phyloP scores from a whole-genome alignment of 306 rosid genomes.

The Herpetospermum pedunculosum region DNA sequence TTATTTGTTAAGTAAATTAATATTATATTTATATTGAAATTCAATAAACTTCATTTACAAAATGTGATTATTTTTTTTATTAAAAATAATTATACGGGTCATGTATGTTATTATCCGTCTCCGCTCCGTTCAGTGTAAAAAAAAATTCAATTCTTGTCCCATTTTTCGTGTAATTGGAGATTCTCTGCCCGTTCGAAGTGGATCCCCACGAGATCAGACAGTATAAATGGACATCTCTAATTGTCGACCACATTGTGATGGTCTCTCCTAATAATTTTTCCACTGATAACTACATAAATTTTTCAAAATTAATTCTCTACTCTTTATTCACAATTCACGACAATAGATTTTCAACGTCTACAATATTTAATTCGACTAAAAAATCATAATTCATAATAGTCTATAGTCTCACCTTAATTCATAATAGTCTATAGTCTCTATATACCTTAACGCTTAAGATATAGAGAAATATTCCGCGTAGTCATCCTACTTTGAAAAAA shows the following conservation, averaged over 20 bases:
- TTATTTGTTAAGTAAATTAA: too few species aligned
- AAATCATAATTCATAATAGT: neutral
- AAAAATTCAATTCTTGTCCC: too few species aligned
- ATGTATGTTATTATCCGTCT: too few species aligned
- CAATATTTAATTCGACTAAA: neutral
- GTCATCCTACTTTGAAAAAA: neutral
- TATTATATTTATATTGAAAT: too few species aligned
- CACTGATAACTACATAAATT: neutral
- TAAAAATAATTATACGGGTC: too few species aligned
- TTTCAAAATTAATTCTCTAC: neutral
- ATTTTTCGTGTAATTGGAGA: too few species aligned
- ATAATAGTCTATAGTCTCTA: neutral
- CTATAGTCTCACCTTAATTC: neutral
- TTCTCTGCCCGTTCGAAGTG: too few species aligned
- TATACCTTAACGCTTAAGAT: neutral
- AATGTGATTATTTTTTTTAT: too few species aligned
- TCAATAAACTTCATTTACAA: too few species aligned
- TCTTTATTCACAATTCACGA: neutral
- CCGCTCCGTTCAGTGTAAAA: too few species aligned
- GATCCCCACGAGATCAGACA: too few species aligned
- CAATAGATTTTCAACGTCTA: neutral
- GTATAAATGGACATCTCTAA: too few species aligned
- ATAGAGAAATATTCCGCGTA: neutral
- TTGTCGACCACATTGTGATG: neutral
- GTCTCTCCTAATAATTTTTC: neutral